Evolutionary conservation across 2,329 filamentous ascomycete species (phyloP).

Genomic region (Xylariales sp.): DNA sequence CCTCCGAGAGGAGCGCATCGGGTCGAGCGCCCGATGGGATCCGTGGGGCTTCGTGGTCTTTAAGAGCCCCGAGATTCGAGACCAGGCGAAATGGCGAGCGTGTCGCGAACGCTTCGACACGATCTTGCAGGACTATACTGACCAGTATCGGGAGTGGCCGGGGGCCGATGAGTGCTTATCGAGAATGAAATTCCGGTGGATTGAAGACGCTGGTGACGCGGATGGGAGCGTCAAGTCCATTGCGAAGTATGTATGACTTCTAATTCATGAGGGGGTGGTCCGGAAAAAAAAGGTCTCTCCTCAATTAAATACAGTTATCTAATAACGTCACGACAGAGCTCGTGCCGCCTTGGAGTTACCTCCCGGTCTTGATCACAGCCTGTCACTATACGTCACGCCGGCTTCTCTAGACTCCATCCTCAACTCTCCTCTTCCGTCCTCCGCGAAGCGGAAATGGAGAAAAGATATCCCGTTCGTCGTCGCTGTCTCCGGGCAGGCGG

Average conservation of each 20-base stretch:
- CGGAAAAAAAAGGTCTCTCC: too few species aligned
- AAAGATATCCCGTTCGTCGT: slow-evolving; percentile 38
- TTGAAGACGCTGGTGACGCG: slow-evolving; percentile 30
- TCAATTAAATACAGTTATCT: not conserved
- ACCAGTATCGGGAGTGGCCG: slow-evolving; percentile 22
- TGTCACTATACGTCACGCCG: slow-evolving; percentile 36
- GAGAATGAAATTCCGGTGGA: slow-evolving; percentile 35
- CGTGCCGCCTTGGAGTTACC: slow-evolving; percentile 24
- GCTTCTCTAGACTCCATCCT: slow-evolving; percentile 33
- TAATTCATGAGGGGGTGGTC: not conserved
- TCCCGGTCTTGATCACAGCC: slow-evolving; percentile 28
- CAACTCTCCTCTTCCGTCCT: slow-evolving; percentile 30
- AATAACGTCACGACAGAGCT: slow-evolving; percentile 23
- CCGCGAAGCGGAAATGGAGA: slow-evolving; percentile 27
- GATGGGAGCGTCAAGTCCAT: slow-evolving; percentile 33
- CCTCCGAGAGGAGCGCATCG: slow-evolving; percentile 26
- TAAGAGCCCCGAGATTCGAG: slow-evolving; percentile 35
- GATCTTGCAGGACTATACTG: slow-evolving; percentile 30
- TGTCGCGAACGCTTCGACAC: slow-evolving; percentile 33
- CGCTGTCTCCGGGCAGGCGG: slow-evolving; percentile 32
- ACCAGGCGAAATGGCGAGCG: slow-evolving; percentile 29
- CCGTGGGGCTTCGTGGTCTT: slow-evolving; percentile 39
- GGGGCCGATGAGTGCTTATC: slow-evolving; percentile 32
- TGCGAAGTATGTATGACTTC: slow-evolving; percentile 22
- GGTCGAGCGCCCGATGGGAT: slow-evolving; percentile 27